Base-by-base conservation (phyloP, 257 asterid genomes). In the Henckelia pumila region DNA sequence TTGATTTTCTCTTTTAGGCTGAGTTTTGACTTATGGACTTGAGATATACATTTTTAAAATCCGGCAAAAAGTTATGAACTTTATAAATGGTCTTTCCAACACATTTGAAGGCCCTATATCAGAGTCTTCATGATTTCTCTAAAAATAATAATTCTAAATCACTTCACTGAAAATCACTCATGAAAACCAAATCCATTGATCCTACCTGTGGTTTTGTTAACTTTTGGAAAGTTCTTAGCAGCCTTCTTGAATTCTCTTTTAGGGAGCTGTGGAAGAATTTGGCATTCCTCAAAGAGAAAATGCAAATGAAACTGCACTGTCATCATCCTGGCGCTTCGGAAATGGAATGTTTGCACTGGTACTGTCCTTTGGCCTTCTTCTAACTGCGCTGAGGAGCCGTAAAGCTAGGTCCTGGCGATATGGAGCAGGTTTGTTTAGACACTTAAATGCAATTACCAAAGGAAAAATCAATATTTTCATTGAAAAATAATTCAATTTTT, bases 201-300 rank as follows among this genome's bases (percentile, higher is more conserved):
- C 23, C 24, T 56, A 44, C 2, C 6, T 58, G 66, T n/a, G 28
- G 35, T 32, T 55, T 60, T 26, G 21, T 19, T 24, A 2, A 47
- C 11, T 63, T 35, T 28, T 63, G 21, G 40, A 16, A 68, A 40
- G 65, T 63, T 67, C 63, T 68, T 59, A 59, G 62, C 67, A 24
- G 50, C 71, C 30, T 19, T 59, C 58, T 70, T 22, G 55, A 56
- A 71, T 50, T 37, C 30, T 71, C 66, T 64, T 73, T 11, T 74
- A 94, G 99, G 99, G 99, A 26, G 78, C 81, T 52, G 97, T 94
- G 71, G 97, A 89, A 79, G 99, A 94, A 83, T 94, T 94, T 77
- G 85, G 95, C 67, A 67, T 79, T 73, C 99, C 96, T 24, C 62
- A 83, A 72, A 82, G 95, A 75, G 99, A 83, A 78, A 84, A 88